Evolutionary conservation across 1,139 yeast species (phyloP), one percentile per base, ranked within the genome.

Genomic region (Candida sp.): DNA sequence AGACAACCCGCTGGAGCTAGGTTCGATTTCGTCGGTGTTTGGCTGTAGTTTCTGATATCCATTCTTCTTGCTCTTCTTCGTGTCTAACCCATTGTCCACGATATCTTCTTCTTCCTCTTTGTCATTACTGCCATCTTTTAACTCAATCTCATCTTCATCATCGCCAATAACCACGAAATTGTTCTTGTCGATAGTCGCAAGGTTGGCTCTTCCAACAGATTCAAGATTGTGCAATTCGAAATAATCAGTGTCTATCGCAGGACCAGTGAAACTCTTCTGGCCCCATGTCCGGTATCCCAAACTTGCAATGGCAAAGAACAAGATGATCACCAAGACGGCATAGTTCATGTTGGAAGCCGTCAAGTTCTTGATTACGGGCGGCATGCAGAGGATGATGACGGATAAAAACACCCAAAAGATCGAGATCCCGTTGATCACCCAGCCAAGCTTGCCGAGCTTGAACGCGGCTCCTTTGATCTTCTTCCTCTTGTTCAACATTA

Each of bases 391-490:
- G 2, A 88, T 75, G 42, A 88, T 70, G 52, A 85, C 75, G 50
- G 90, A 85, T 44, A 87, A 68, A 27, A 80, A 50, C 3, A 86
- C 76, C 86, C 94, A 88, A 45, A 79, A 60, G 9, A 88, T 77
- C 32, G 92, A 82, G 2, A 85, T 63, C 1, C 78, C 65, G 59
- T 88, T 87, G 51, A 90, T 73, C 17, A 84, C 55, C 78, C 89
- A 86, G 0, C 96, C 93, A 44, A 86, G 69, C 58, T 77, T 82
- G 49, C 84, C 78, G 50, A 90, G 74, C 57, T 86, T 80, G 68
- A 89, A 87, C 1, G 89, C 86, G 0, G 93, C 87, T 44, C 93
- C 92, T 60, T 79, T 77, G 48, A 90, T 77, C 54, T 86, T 85
- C 49, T 74, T 69, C 49, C 96, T 72, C 48, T 84, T 83, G 58